Percentiles rank a stretch among this genome's conserved stretches.
Conservation (phyloP, 352 stramenopile genomes). For the Thraustochytrium striatum region DNA sequence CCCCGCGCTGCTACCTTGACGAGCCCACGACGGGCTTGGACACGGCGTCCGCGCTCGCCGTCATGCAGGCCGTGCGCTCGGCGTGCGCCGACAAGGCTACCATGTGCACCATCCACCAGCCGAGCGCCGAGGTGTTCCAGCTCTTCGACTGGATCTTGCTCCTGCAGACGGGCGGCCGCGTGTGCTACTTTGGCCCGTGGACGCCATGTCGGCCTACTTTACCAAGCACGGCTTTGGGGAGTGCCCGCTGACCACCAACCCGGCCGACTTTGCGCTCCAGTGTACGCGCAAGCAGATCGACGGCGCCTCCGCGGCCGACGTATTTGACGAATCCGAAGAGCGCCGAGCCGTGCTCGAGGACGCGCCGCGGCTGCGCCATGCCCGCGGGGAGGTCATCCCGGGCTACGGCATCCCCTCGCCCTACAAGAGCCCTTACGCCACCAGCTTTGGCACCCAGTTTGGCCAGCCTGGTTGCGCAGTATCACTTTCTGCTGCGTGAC, state of each 20-base stretch:
- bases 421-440: neutral
- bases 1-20: conserved; percentile 64
- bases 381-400: neutral
- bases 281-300: neutral
- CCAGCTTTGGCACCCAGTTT: neutral
- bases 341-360: neutral
- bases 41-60: conserved; percentile 61
- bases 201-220: conserved; percentile 49
- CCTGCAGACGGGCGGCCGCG: conserved; percentile 60
- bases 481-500: neutral
- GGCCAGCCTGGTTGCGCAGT: neutral
- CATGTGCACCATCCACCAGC: conserved; percentile 69
- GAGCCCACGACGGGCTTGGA: conserved; percentile 67
- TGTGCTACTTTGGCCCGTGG: conserved; percentile 65
- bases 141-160: conserved; percentile 66
- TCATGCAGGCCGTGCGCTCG: conserved; percentile 67
- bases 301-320: neutral
- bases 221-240: neutral
- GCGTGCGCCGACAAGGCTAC: conserved; percentile 62
- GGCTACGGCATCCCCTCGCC: neutral
- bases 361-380: neutral
- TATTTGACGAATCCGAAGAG: neutral
- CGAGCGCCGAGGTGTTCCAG: conserved; percentile 64
- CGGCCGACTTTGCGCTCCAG: neutral
- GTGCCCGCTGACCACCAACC: neutral